Base-by-base conservation (phyloP, 345 rosid species). In the Populus deltoides region DNA sequence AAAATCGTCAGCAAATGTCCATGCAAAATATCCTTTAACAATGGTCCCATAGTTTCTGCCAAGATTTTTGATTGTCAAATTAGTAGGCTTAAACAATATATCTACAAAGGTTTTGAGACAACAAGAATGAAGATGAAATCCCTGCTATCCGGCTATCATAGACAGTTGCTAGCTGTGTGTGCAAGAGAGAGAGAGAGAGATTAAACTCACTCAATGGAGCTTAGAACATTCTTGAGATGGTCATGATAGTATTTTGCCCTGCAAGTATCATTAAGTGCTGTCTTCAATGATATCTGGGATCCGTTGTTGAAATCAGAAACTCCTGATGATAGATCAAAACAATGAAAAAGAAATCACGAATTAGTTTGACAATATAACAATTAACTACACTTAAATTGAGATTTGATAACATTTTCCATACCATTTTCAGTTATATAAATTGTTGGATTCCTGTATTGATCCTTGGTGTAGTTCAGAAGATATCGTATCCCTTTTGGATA, bases 401-500 rank as follows among this genome's bases (percentile, higher is more conserved):
- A 16, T 2, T 8, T 6, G 3, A 31, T 9, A 33, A 22, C 6
- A 35, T 1, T 1, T 7, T 11, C 22, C 61, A 7, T 75, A 66
- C 78, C 78, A 43, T 75, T 75, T 25, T 75, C 78, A 4, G 78
- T 66, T 38, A 38, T 38, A 38, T 38, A 38, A 7, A 38, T 38
- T 38, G 39, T 27, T 3, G 79, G 74, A 55, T 77, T 41, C 17
- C 35, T 22, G 17, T 77, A 77, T 7, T 24, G 41, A 7, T 77
- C 73, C 66, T 77, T 77, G 79, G 65, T 59, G 38, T 77, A 77
- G 41, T 77, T 77, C 68, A 77, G 36, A 25, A 77, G 49, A 25
- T 70, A 51, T 38, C 79, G 51, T 22, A 77, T 68, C 16, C 79
- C 79, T 55, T 55, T 16, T 3, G 79, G 79, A 25, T 31, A 59